Evolutionary conservation across 23 red algal genomes (phyloP).

Genomic region (Cyanidiococcus yangmingshanensis): DNA sequence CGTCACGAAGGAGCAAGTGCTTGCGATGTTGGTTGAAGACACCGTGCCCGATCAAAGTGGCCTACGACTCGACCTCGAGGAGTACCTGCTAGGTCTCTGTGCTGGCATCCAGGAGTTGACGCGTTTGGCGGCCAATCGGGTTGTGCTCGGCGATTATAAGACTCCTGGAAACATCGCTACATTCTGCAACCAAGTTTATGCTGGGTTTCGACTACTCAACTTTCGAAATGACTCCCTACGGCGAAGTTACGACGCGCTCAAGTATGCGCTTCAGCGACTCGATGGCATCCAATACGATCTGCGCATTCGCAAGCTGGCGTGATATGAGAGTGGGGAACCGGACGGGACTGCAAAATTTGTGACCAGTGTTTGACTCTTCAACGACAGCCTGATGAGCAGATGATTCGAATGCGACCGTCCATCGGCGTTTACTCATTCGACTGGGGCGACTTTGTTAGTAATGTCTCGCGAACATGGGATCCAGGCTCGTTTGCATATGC

Average conservation of each 20-base stretch:
- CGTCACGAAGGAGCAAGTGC: not conserved
- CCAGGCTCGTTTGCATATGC: no score
- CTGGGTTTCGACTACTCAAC: slow-evolving; percentile 59
- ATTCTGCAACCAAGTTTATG: slow-evolving; percentile 45
- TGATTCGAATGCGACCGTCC: no score
- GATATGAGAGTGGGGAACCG: no score
- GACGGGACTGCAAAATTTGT: no score
- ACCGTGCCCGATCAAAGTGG: not conserved
- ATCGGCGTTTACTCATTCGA: no score
- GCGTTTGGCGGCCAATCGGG: slow-evolving; percentile 55
- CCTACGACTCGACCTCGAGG: slow-evolving; percentile 32
- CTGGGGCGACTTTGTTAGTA: no score
- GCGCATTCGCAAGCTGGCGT: slow-evolving; percentile 41
- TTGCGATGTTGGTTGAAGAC: not conserved
- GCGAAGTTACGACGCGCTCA: slow-evolving; percentile 66
- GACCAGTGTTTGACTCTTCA: no score
- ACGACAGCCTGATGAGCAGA: no score
- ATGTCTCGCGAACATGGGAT: no score
- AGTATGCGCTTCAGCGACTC: slow-evolving; percentile 69
- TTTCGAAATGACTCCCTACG: slow-evolving; percentile 80
- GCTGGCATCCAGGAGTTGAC: slow-evolving; percentile 40
- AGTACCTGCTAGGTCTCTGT: slow-evolving; percentile 64
- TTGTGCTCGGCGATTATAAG: slow-evolving; percentile 47
- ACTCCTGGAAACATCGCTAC: slow-evolving; percentile 24
- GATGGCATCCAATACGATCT: slow-evolving; percentile 69